Conservation (phyloP, 257 asterid genomes). For the Petunia axillaris region DNA sequence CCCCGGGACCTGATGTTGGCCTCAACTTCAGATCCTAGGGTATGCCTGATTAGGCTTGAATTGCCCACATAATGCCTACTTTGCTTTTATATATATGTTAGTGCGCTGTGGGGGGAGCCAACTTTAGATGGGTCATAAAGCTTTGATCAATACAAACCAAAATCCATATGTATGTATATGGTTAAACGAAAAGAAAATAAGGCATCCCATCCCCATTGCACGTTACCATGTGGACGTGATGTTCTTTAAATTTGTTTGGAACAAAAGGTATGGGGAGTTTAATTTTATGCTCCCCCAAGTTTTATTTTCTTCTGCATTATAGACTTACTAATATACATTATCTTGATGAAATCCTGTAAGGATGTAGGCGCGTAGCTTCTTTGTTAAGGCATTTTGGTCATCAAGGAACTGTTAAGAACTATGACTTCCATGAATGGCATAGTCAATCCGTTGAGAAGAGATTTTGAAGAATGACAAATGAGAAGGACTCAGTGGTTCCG, state of each 20-base stretch:
- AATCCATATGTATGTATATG: not conserved
- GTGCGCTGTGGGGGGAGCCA: constrained; percentile 50
- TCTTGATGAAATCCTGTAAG: not conserved
- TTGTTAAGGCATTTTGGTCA: not conserved
- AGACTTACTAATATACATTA: not conserved
- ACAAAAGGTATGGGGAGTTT: constrained; percentile 42
- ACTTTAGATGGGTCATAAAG: constrained; percentile 12
- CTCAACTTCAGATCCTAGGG: not conserved
- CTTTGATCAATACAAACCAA: constrained; percentile 19
- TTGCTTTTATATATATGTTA: constrained; percentile 36
- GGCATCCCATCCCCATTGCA: constrained; percentile 60
- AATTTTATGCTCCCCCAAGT: constrained; percentile 38
- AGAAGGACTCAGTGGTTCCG: too few relatives aligned
- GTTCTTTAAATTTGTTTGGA: constrained; percentile 30
- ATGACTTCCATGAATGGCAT: too few relatives aligned
- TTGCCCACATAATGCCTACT: constrained; percentile 38
- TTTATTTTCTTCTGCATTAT: constrained; percentile 6
- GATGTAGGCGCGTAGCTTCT: not conserved
- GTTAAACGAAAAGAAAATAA: constrained; percentile 39
- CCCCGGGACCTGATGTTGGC: too few relatives aligned
- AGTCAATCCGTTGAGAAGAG: too few relatives aligned
- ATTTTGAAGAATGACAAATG: too few relatives aligned
- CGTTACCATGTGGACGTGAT: constrained; percentile 52
- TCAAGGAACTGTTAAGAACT: not conserved
- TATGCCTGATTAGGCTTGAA: not conserved